Evolutionary conservation across 345 rosid genomes (phyloP), one percentile per base, ranked within the genome.

Genomic region (Citrus trifoliata): DNA sequence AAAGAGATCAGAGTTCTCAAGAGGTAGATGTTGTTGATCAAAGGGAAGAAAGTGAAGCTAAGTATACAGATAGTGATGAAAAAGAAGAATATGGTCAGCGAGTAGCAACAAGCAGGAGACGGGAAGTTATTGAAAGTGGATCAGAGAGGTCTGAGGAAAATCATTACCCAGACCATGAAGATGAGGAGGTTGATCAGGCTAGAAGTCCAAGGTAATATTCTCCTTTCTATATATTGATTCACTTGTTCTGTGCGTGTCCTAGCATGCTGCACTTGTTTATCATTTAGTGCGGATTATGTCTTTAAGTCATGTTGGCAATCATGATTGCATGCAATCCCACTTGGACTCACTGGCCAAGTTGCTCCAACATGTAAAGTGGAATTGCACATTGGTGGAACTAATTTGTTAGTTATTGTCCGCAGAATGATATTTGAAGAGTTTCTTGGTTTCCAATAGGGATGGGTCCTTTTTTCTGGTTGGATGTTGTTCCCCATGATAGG

Each of bases 121-220:
- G 81, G 69, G 92, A 88, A 69, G 87, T 89, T 10, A 78, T 94
- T 72, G 94, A 96, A 73, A 96, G 97, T 86, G 97, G 90, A 51
- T 94, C 98, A 2, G 99, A 93, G 82, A 88, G 95, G 85, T 95
- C 97, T 16, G 94, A 84, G 80, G 95, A 88, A 71, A 93, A 86
- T 79, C 93, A 79, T 70, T 93, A 85, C 80, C 85, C 74, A 35
- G 93, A 90, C 61, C 86, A 90, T 81, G 97, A 93, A 63, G 97
- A 94, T 76, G 97, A 92, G 83, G 99, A 90, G 88, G 95, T 92
- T 83, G 95, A 94, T 74, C 97, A 91, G 84, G 83, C 88, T 69
- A 87, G 90, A 83, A 89, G 90, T 79, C 87, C 76, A 73, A 90
- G 97, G 99, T 95, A 82, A 73, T 42, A 33, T 70, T 33, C 42